Evolutionary conservation across 2,329 filamentous ascomycete genomes (phyloP).

Genomic region (Phoma sp.): DNA sequence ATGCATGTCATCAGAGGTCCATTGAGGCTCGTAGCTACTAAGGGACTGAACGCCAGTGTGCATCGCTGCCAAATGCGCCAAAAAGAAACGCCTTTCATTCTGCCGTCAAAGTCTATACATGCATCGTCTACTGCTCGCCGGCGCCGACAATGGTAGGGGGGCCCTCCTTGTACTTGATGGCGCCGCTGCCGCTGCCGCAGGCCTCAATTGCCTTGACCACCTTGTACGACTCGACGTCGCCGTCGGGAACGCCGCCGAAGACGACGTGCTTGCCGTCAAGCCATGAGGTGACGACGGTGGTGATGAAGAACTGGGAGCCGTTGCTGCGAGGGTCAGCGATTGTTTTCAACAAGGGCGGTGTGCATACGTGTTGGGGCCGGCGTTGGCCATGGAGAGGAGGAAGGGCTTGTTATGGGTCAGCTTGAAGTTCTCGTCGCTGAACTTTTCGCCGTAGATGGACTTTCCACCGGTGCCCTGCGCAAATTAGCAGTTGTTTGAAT

Average conservation of each 20-base stretch:
- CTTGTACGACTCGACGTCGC: conserved; percentile 61
- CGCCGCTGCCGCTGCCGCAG: conserved; percentile 62
- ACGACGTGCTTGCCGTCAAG: conserved; percentile 84
- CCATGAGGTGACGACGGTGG: conserved; percentile 71
- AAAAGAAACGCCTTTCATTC: conserved; percentile 17
- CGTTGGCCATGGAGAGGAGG: conserved; percentile 94
- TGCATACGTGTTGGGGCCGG: conserved; percentile 85
- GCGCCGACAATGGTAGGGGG: conserved; percentile 61
- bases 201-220: conserved; percentile 67
- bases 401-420: conserved; percentile 76
- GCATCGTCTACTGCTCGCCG: conserved; percentile 55
- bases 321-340: conserved; percentile 58
- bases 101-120: conserved; percentile 14
- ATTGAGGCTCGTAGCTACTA: conserved; percentile 31
- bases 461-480: conserved; percentile 90
- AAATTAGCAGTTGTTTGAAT: no score
- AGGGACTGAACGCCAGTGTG: conserved; percentile 9
- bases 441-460: conserved; percentile 96
- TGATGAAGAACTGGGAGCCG: conserved; percentile 78
- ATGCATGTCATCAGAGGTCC: conserved; percentile 20
- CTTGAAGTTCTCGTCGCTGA: conserved; percentile 90
- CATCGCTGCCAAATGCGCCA: conserved; percentile 16
- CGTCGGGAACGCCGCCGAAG: conserved; percentile 74
- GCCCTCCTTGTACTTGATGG: conserved; percentile 59
- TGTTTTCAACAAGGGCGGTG: neutral